phyloP scores from a whole-genome alignment of 164 flowering plant genomes.

The Chimonanthus salicifolius region DNA sequence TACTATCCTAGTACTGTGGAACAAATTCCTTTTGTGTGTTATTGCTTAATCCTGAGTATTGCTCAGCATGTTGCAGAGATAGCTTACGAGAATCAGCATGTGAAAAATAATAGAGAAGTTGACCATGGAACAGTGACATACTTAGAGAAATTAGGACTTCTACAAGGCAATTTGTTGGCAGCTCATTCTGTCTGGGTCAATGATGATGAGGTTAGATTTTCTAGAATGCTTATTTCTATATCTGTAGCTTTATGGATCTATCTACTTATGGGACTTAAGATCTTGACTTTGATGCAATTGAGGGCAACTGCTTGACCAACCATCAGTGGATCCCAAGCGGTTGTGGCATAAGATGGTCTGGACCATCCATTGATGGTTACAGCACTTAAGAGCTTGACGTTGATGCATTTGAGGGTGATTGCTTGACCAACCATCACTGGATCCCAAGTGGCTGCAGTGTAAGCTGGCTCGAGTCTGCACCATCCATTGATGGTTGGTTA shows the following conservation, averaged over 20 bases:
- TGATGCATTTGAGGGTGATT: neutral
- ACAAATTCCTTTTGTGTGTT: neutral
- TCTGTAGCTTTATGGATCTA: neutral
- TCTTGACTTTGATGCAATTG: neutral
- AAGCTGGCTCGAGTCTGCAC: neutral
- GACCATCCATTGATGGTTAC: too few relatives aligned
- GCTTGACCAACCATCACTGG: neutral
- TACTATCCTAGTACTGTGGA: neutral
- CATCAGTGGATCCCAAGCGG: neutral
- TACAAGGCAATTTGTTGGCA: conserved; percentile 62
- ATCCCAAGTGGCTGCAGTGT: neutral
- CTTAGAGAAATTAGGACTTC: conserved; percentile 65
- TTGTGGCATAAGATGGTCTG: neutral
- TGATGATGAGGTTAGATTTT: conserved; percentile 47
- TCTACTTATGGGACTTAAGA: neutral
- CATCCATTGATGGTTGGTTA: too few relatives aligned
- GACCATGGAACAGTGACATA: conserved; percentile 84
- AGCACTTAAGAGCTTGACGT: neutral
- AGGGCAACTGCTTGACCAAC: neutral
- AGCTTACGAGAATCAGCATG: conserved; percentile 68
- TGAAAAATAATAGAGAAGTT: conserved; percentile 43
- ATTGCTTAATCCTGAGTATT: conserved; percentile 1
- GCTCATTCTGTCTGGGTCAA: conserved; percentile 86
- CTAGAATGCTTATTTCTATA: neutral
- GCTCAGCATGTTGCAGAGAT: conserved; percentile 88